phyloP scores from a whole-genome alignment of 2,329 filamentous ascomycete species.

The Helminthosporium solani region DNA sequence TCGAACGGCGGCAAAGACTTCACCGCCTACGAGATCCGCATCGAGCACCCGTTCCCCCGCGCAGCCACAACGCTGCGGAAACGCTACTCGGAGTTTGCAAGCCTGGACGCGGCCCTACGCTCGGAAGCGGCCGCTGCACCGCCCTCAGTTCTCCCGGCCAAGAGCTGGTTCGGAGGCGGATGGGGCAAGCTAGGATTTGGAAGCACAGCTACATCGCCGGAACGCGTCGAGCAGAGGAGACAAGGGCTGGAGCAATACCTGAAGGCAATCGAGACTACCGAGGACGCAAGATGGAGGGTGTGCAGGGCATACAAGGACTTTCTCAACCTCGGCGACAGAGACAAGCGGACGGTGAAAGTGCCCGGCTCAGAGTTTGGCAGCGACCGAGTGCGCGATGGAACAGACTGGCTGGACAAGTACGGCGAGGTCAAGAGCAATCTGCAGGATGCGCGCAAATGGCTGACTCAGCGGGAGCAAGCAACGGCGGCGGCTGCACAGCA shows the following conservation, averaged over 20 bases:
- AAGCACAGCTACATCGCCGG: constrained; percentile 65
- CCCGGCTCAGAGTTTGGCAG: constrained; percentile 41
- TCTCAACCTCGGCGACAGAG: constrained; percentile 57
- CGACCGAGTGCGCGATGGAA: constrained; percentile 47
- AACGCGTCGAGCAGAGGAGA: constrained; percentile 71
- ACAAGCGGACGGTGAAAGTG: constrained; percentile 19
- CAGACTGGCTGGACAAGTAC: constrained; percentile 75
- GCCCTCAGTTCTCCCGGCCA: constrained; percentile 67
- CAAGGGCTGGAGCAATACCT: constrained; percentile 69
- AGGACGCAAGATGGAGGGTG: constrained; percentile 76
- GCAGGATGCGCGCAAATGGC: constrained; percentile 64
- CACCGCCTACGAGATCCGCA: constrained; percentile 75
- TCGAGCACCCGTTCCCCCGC: constrained; percentile 74
- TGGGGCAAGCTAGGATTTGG: constrained; percentile 33
- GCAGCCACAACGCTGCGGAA: constrained; percentile 75
- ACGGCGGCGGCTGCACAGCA: constrained; percentile 60
- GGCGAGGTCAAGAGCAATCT: constrained; percentile 70
- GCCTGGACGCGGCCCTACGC: constrained; percentile 64
- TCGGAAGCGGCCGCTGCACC: constrained; percentile 63
- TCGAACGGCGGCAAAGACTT: constrained; percentile 61
- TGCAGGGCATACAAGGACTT: constrained; percentile 72
- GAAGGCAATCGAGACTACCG: constrained; percentile 67
- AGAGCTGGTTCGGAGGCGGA: constrained; percentile 70
- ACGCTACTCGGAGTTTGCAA: constrained; percentile 77
- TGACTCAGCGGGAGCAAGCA: constrained; percentile 68